These are phyloP conservation scores for Leavenworthia alabamica DNA, from an alignment of 345 rosid species.

Conservation along the genomic window DNA sequence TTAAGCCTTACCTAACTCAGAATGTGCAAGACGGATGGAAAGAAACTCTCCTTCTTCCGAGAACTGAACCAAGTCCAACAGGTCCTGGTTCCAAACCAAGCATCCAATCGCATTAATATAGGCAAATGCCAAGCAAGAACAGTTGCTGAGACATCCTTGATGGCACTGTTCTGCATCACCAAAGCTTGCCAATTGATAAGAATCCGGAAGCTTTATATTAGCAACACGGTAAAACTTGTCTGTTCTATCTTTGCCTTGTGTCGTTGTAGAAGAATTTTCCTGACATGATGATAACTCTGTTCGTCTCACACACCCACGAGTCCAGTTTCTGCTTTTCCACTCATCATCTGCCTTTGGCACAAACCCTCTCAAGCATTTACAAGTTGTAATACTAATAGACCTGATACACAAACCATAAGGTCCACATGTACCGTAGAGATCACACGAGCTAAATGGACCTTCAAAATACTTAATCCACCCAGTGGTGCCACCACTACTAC, in stretches of 20 bases:
- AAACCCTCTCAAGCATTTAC: conserved; percentile 33
- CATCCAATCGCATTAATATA: conserved; percentile 40
- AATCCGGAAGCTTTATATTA: conserved; percentile 31
- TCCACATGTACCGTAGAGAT: conserved; percentile 30
- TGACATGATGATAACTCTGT: conserved; percentile 25
- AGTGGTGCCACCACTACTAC: conserved; percentile 15
- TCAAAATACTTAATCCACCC: conserved; percentile 17
- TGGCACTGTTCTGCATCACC: conserved; percentile 10
- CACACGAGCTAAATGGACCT: conserved; percentile 19
- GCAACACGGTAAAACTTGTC: conserved; percentile 20
- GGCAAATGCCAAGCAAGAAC: conserved; percentile 63
- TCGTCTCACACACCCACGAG: conserved; percentile 30
- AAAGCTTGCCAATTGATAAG: conserved; percentile 17
- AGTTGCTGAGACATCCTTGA: conserved; percentile 31
- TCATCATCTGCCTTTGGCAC: conserved; percentile 26
- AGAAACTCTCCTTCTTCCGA: conserved; percentile 33
- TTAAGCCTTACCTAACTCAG: conserved; percentile 54
- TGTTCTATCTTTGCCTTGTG: conserved; percentile 5
- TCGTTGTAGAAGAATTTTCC: not conserved
- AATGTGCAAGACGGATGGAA: conserved; percentile 46
- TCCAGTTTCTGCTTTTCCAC: conserved; percentile 28
- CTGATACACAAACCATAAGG: conserved; percentile 31
- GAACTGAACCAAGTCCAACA: conserved; percentile 49
- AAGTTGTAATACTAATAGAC: conserved; percentile 2
- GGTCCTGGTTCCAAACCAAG: conserved; percentile 47